Evolutionary conservation across 2,329 filamentous ascomycete genomes (phyloP).

Genomic region (Colletotrichum trifolii): DNA sequence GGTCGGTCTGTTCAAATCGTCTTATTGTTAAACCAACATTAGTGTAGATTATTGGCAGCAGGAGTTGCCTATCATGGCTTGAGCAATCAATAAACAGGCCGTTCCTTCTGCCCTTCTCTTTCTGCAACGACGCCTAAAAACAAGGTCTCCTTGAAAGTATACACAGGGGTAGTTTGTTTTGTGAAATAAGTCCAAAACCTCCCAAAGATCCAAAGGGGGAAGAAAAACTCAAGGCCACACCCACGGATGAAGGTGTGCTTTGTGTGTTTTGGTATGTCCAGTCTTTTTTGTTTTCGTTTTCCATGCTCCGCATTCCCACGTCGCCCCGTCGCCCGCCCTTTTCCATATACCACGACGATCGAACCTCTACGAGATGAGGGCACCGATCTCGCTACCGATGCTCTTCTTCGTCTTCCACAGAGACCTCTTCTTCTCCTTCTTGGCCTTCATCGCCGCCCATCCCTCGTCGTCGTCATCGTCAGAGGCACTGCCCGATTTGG

Average conservation of each 20-base stretch:
- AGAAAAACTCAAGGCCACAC: conserved; percentile 5
- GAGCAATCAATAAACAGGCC: conserved; percentile 22
- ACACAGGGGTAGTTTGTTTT: conserved; percentile 17
- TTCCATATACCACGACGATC: too few relatives aligned
- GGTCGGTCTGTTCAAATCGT: background rate
- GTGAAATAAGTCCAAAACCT: conserved; percentile 4
- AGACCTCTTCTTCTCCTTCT: conserved; percentile 75
- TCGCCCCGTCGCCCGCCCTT: background rate
- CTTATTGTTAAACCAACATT: conserved; percentile 31
- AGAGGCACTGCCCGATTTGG: conserved; percentile 53
- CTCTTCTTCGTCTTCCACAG: conserved; percentile 72
- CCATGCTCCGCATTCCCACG: conserved; percentile 1
- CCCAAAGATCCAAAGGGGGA: background rate
- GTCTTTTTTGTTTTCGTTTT: conserved; percentile 20
- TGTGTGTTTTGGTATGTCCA: conserved; percentile 28
- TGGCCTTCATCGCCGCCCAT: conserved; percentile 77
- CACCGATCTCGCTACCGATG: conserved; percentile 58
- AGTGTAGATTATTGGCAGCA: conserved; percentile 31
- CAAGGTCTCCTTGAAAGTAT: conserved; percentile 29
- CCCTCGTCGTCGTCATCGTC: conserved; percentile 76
- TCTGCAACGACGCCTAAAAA: conserved; percentile 17
- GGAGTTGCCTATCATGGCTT: conserved; percentile 34
- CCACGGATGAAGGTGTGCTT: background rate
- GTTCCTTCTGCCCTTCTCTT: conserved; percentile 25
- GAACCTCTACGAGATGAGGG: conserved; percentile 53